Conservation (phyloP, 2,329 filamentous ascomycete genomes). For the Cladorrhinum sp. region DNA sequence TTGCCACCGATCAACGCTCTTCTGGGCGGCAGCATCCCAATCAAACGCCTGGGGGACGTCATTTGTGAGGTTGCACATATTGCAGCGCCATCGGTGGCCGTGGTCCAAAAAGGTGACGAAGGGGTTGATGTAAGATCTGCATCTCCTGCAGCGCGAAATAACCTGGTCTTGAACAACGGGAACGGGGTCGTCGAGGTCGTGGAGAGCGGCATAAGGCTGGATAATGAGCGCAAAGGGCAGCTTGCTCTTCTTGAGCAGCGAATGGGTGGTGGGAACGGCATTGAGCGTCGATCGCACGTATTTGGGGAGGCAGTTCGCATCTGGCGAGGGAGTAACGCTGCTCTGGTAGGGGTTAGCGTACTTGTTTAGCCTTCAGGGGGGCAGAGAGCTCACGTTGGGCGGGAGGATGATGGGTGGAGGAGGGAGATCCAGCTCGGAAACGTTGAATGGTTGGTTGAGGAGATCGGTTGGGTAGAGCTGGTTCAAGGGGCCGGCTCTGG, state of each 20-base stretch:
- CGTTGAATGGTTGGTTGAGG: slow-evolving; percentile 88
- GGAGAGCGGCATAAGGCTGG: slow-evolving; percentile 88
- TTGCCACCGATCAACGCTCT: slow-evolving; percentile 88
- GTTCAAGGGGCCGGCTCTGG: slow-evolving; percentile 61
- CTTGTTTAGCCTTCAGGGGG: neutral
- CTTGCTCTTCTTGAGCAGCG: slow-evolving; percentile 92
- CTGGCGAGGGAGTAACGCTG: slow-evolving; percentile 84
- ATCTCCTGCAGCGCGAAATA: slow-evolving; percentile 93
- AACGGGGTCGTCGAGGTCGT: slow-evolving; percentile 87
- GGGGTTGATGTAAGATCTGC: slow-evolving; percentile 95
- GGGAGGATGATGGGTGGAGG: slow-evolving; percentile 89
- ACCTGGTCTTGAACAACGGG: slow-evolving; percentile 95
- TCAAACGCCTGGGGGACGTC: slow-evolving; percentile 99
- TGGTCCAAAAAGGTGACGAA: slow-evolving; percentile 96
- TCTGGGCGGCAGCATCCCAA: slow-evolving; percentile 91
- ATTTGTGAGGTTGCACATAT: slow-evolving; percentile 99
- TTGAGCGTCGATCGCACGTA: slow-evolving; percentile 96
- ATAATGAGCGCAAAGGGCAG: slow-evolving; percentile 94
- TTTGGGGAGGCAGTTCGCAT: slow-evolving; percentile 88
- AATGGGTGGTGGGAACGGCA: slow-evolving; percentile 87
- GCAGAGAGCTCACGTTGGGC: slow-evolving; percentile 68
- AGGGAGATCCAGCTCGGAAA: slow-evolving; percentile 84
- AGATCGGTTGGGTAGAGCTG: slow-evolving; percentile 91
- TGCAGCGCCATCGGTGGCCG: slow-evolving; percentile 96
- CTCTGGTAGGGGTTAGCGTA: slow-evolving; percentile 56